Evolutionary conservation across 2,329 filamentous ascomycete species (phyloP).

Genomic region (Coniochaeta sp.): DNA sequence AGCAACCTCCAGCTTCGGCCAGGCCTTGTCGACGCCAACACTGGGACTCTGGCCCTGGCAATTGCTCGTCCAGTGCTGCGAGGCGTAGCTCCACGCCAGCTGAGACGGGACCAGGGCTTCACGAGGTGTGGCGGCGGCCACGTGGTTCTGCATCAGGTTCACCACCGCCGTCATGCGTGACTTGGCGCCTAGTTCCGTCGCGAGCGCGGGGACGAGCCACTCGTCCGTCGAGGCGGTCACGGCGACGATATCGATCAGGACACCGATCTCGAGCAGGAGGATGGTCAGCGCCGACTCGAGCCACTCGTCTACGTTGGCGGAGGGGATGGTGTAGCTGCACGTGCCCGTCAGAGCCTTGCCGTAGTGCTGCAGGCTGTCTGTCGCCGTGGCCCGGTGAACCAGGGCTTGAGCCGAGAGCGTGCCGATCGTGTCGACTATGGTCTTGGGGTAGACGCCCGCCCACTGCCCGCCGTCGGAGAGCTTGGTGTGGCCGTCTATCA

Average conservation of each 20-base stretch:
- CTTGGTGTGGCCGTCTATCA: constrained; percentile 21
- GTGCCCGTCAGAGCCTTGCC: constrained; percentile 11
- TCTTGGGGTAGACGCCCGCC: constrained; percentile 21
- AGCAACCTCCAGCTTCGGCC: constrained; percentile 16
- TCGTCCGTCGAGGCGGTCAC: constrained; percentile 19
- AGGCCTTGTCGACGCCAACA: constrained; percentile 15
- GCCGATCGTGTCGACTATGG: constrained; percentile 23
- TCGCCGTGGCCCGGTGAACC: constrained; percentile 25
- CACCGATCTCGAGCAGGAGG: constrained; percentile 22
- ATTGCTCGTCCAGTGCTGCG: constrained; percentile 14
- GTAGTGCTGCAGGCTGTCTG: constrained; percentile 26
- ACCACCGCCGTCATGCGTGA: constrained; percentile 24
- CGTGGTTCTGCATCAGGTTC: constrained; percentile 30
- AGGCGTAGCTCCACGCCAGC: constrained; percentile 24
- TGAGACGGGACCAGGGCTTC: constrained; percentile 22
- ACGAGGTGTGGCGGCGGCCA: constrained; percentile 21
- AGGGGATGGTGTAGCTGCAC: constrained; percentile 19
- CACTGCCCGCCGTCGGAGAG: constrained; percentile 19
- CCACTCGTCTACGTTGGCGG: constrained; percentile 18
- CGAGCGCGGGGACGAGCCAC: constrained; percentile 24
- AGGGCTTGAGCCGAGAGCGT: constrained; percentile 24
- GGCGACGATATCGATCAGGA: constrained; percentile 20
- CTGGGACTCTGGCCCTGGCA: neutral
- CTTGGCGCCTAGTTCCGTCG: constrained; percentile 24
- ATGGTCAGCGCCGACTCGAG: constrained; percentile 16